Evolutionary conservation across 768 basidiomycete species (phyloP), one percentile per base, ranked within the genome.

Genomic region (Lyophyllum shimeji): DNA sequence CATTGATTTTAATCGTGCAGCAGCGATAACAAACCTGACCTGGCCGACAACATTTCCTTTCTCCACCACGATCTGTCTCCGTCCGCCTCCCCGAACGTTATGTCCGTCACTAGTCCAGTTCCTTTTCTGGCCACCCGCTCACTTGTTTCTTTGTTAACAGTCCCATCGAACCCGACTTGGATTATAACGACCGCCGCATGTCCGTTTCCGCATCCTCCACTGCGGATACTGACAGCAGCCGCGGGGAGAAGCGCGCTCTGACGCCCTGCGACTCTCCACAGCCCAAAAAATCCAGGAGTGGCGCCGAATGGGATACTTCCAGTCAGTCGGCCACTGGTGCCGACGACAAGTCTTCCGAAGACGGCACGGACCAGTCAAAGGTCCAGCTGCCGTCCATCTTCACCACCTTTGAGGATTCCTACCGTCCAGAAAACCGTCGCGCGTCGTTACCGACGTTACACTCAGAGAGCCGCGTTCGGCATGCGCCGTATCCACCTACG

Each of bases 381-480:
- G 85, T 89, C 55, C 83, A 86, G 71, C 77, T 90, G 17, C 89
- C 88, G 17, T 87, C 87, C 64, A 87, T 90, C 61, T 88, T 87
- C 60, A 81, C 83, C 29, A 78, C 82, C 27, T 85, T 89, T 58
- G 83, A 85, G 67, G 86, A 86, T 67, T 74, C 77, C 23, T 76
- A 77, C 71, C 80, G 79, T 56, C 72, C 71, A 62, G 84, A 86
- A 43, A 70, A 68, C 52, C 83, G 88, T 53, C 82, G 87, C 44
- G 74, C 84, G 3, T 87, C 87, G 2, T 76, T 90, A 20, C 86
- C 87, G 1, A 81, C 77, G 48, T 75, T 87, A 44, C 72, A 76
- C 66, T 76, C 82, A 18, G 83, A 86, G 52, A 67, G 70, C 59
- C 80, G 83, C 64, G 71, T 79, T 63, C 76, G 85, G 44, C 77